Conservation (phyloP, 371 early-diverging fungal genomes). For the Parasitella parasitica region DNA sequence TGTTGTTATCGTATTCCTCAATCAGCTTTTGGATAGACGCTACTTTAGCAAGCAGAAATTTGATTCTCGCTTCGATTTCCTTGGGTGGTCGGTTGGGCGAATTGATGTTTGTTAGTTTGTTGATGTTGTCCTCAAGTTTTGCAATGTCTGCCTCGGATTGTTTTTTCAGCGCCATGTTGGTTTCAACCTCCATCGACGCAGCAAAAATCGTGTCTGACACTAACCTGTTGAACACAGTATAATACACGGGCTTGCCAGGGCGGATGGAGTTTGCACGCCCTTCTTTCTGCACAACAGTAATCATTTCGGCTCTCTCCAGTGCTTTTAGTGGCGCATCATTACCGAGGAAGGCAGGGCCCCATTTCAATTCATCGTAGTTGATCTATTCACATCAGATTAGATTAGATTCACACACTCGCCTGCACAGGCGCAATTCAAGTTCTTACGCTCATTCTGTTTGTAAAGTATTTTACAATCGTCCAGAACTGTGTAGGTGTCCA, state of each 20-base stretch:
- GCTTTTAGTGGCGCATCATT: slow-evolving; percentile 74
- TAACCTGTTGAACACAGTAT: slow-evolving; percentile 75
- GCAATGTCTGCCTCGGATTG: slow-evolving; percentile 68
- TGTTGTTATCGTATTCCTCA: slow-evolving; percentile 53
- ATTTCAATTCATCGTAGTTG: slow-evolving; percentile 79
- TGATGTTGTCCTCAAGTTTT: slow-evolving; percentile 74
- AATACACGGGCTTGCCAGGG: slow-evolving; percentile 83
- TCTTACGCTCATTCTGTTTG: slow-evolving; percentile 56
- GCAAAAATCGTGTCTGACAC: slow-evolving; percentile 67
- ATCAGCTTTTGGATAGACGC: slow-evolving; percentile 52
- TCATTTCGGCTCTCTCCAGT: slow-evolving; percentile 87
- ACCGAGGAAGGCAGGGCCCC: slow-evolving; percentile 77
- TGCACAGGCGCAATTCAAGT: background rate
- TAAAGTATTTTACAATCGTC: slow-evolving; percentile 66
- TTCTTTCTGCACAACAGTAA: slow-evolving; percentile 70
- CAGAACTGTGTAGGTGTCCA: slow-evolving; percentile 82
- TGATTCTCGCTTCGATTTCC: slow-evolving; percentile 56
- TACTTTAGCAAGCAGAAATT: slow-evolving; percentile 57
- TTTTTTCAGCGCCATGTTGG: slow-evolving; percentile 65
- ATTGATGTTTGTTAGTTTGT: slow-evolving; percentile 43
- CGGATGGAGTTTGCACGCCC: slow-evolving; percentile 78
- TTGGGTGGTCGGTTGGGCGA: slow-evolving; percentile 48
- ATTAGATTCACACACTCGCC: background rate
- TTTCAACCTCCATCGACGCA: slow-evolving; percentile 79
- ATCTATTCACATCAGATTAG: slow-evolving; percentile 28